These are phyloP conservation scores for Priceomyces castillae DNA, from an alignment of 805 yeast genomes.

Conservation along the genomic window DNA sequence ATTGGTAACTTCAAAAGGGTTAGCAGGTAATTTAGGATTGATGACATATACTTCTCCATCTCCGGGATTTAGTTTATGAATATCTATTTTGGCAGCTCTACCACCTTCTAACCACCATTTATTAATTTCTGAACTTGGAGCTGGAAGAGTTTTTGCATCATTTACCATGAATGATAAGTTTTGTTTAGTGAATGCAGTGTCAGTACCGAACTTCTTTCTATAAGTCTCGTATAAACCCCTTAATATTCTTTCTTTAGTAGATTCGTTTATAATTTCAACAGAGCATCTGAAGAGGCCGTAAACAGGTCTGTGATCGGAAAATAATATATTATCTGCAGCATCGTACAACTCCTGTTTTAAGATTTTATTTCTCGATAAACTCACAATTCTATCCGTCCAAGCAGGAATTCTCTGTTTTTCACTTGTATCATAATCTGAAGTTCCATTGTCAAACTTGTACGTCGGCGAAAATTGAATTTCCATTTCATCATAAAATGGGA, in stretches of 20 bases:
- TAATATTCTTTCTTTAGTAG: slow-evolving; percentile 51
- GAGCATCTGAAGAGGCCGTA: slow-evolving; percentile 64
- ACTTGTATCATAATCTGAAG: slow-evolving; percentile 76
- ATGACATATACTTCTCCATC: slow-evolving; percentile 35
- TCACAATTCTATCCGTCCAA: slow-evolving; percentile 91
- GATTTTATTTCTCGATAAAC: slow-evolving; percentile 52
- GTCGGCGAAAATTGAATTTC: slow-evolving; percentile 83
- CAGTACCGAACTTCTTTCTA: slow-evolving; percentile 46
- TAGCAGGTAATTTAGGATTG: slow-evolving; percentile 66
- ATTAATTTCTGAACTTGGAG: slow-evolving; percentile 77
- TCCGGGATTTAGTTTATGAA: slow-evolving; percentile 36
- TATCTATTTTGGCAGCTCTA: slow-evolving; percentile 62
- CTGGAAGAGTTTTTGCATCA: slow-evolving; percentile 57
- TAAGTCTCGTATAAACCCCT: slow-evolving; percentile 57
- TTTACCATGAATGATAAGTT: slow-evolving; percentile 21
- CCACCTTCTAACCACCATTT: slow-evolving; percentile 95
- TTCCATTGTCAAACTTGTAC: slow-evolving; percentile 86
- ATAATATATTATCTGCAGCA: slow-evolving; percentile 52
- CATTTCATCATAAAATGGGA: slow-evolving; percentile 73
- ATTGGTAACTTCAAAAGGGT: slow-evolving; percentile 63
- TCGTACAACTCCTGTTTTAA: slow-evolving; percentile 61
- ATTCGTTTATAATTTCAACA: slow-evolving; percentile 66
- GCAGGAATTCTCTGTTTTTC: slow-evolving; percentile 93
- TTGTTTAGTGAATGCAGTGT: slow-evolving; percentile 26
- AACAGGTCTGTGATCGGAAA: slow-evolving; percentile 92